phyloP scores from a whole-genome alignment of 2,329 filamentous ascomycete genomes.

The Colletotrichum filicis region DNA sequence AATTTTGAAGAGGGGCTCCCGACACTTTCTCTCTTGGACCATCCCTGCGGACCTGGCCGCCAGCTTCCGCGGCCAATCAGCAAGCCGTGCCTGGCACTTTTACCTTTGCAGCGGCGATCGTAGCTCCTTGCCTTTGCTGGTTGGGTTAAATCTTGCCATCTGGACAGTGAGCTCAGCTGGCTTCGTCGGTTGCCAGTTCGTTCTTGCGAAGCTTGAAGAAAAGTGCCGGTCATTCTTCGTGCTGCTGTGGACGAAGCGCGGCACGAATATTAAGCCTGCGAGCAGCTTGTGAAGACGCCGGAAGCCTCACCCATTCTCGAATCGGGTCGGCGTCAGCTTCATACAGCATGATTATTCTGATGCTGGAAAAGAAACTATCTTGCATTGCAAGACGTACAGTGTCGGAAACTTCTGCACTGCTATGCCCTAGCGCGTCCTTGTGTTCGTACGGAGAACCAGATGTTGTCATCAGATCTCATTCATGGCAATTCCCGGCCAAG shows the following conservation, averaged over 20 bases:
- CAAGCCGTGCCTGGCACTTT: constrained; percentile 51
- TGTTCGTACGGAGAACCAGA: background rate
- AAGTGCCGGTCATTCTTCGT: constrained; percentile 20
- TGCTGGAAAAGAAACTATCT: background rate
- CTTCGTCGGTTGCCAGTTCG: constrained; percentile 20
- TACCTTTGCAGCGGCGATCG: constrained; percentile 37
- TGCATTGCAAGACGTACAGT: background rate
- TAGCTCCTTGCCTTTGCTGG: constrained; percentile 5
- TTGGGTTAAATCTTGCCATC: background rate
- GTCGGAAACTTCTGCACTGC: background rate
- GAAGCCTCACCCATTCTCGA: background rate
- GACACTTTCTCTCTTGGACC: constrained; percentile 25
- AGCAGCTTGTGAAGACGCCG: background rate
- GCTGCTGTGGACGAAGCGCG: background rate
- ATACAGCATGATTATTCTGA: background rate
- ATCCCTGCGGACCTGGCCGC: constrained; percentile 44
- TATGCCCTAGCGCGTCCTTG: background rate
- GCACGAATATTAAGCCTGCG: constrained; percentile 16
- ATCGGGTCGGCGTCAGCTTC: background rate
- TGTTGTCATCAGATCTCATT: constrained; percentile 17
- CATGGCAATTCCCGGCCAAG: background rate
- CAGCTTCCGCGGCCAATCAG: constrained; percentile 53
- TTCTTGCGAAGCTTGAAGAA: background rate
- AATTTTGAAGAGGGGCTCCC: constrained; percentile 35
- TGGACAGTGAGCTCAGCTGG: constrained; percentile 17